A percentile compares a stretch with the other conserved stretches of the same genome.
phyloP scores from a whole-genome alignment of 176 grass and related monocot species.

The Raddia guianensis region DNA sequence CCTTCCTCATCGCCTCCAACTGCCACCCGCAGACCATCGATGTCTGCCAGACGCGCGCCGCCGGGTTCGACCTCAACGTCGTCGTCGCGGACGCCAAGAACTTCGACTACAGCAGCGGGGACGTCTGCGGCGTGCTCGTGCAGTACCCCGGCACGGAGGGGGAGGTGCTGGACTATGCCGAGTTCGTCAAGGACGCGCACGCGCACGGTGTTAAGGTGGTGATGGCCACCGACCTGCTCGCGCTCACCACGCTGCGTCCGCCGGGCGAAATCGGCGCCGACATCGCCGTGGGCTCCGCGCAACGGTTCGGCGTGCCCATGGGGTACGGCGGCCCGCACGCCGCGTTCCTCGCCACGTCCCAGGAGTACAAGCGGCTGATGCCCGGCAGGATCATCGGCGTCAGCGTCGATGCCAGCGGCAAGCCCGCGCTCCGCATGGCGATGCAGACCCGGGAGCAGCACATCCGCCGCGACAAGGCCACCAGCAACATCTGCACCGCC shows the following conservation, averaged over 20 bases:
- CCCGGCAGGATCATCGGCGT: conserved; percentile 90
- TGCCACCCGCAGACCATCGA: conserved; percentile 97
- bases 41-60: conserved; percentile 83
- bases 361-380: conserved; percentile 98
- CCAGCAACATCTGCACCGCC: conserved; percentile 98
- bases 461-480: conserved; percentile 97
- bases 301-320: conserved; percentile 98
- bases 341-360: conserved; percentile 90
- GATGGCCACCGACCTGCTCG: conserved; percentile 93
- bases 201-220: conserved; percentile 88
- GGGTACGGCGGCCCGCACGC: conserved; percentile 97
- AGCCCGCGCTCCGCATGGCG: conserved; percentile 91
- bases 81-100: conserved; percentile 71
- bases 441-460: conserved; percentile 99
- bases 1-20: conserved; percentile 85
- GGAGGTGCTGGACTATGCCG: conserved; percentile 82
- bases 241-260: conserved; percentile 75
- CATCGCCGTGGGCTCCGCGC: conserved; percentile 92
- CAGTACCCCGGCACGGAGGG: conserved; percentile 96
- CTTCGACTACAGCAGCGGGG: conserved; percentile 76
- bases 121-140: conserved; percentile 91
- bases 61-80: conserved; percentile 79
- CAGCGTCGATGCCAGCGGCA: conserved; percentile 85
- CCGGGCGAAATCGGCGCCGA: conserved; percentile 94
- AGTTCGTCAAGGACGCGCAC: conserved; percentile 87